Base-by-base conservation (phyloP, 2,329 filamentous ascomycete species). In the Claviceps fusiformis region DNA sequence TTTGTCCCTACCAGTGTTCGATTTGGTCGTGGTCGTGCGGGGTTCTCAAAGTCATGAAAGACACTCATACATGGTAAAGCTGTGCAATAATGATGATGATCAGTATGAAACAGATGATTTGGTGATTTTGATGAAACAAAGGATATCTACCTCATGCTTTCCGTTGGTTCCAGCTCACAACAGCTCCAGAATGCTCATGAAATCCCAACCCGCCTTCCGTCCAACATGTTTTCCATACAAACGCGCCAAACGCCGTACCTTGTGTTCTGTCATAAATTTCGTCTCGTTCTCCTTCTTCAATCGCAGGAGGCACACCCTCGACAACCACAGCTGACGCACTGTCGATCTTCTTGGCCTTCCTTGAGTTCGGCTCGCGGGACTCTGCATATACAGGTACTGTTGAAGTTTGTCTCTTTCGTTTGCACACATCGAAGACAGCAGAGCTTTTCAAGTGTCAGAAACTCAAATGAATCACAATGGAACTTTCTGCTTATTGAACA, bases 381-480 rank as follows among this genome's bases (percentile, higher is more conserved):
- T 53, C 93, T 87, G 70, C 93, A 98, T 65, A 98, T 93, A 69
- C 93, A 98, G 0, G 92, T 98, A 60, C 89, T 87, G 70, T 92
- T 93, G 75, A 97, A 98, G 71, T 98, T 98, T 35, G 93, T 98
- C 76, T 98, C 93, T 71, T 97, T 97, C n/a, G 93, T 96, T 72
- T 98, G 93, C 55, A 98, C 92, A 71, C 93, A 98, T 59, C 91
- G 83, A 55, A 96, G 76, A 70, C 93, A 98, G 72, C 93, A 98
- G 47, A 98, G 74, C 87, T 93, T 65, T 39, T 24, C 29, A 49
- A 19, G 17, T 17, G 35, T 54, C 17, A 54, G 35, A 19, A 24
- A 19, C 17, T 15, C 37, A 9, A 27, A 27, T 24, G 24, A 19
- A 9, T 13, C n/a, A 5, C 37, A 5, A 44, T 2, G 52, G 55